These are phyloP conservation scores for Boletus semigastroideus DNA, from an alignment of 1,284 basidiomycete genomes.

Conservation along the genomic window DNA sequence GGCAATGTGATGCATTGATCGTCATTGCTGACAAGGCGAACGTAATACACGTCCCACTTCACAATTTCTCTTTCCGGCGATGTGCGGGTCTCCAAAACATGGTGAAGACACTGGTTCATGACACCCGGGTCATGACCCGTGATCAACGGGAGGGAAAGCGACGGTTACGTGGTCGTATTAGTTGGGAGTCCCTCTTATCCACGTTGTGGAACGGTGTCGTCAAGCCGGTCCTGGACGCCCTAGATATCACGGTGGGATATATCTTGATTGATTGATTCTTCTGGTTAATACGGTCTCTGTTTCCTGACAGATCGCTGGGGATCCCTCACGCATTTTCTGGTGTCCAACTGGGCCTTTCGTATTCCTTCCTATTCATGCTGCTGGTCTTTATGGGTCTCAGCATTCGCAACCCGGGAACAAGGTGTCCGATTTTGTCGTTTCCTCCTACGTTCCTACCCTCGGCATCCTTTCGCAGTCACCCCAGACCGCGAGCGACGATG, in stretches of 20 bases:
- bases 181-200: background rate
- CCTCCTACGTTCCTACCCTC: background rate
- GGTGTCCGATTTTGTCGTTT: background rate
- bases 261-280: no score
- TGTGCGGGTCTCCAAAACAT: background rate
- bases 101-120: background rate
- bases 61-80: background rate
- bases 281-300: background rate
- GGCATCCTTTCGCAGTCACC: background rate
- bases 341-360: background rate
- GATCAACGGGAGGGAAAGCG: background rate
- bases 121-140: background rate
- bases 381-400: background rate
- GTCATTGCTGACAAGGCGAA: background rate
- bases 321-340: background rate
- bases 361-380: background rate
- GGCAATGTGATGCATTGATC: background rate
- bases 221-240: background rate
- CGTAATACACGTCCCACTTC: background rate
- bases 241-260: background rate
- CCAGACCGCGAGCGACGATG: background rate
- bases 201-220: background rate
- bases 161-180: background rate
- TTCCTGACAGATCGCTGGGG: background rate
- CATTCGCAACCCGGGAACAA: background rate